phyloP scores from a whole-genome alignment of 2,329 filamentous ascomycete species.

The Atkinsonella texensis region DNA sequence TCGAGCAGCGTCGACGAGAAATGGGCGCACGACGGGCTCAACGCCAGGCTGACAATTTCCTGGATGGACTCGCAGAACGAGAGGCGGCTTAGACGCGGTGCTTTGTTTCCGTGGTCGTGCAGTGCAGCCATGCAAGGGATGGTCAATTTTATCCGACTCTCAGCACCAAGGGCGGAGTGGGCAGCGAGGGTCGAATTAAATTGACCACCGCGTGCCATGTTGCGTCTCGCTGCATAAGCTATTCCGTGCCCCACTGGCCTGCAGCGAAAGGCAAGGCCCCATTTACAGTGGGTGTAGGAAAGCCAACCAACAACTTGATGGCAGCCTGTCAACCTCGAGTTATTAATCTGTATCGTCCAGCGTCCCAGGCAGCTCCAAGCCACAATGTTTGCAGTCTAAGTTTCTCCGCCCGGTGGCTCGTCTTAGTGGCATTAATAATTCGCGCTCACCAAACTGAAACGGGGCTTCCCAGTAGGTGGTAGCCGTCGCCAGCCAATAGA shows the following conservation, averaged over 20 bases:
- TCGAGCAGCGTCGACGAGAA: constrained; percentile 51
- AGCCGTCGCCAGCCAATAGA: background rate
- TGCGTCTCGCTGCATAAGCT: too few relatives aligned
- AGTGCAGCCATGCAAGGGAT: background rate
- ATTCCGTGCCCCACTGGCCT: too few relatives aligned
- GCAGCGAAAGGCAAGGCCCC: too few relatives aligned
- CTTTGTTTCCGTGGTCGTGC: constrained; percentile 4
- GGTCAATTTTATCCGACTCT: too few relatives aligned
- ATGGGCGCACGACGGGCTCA: constrained; percentile 50
- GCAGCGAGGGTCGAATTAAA: too few relatives aligned
- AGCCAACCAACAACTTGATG: background rate
- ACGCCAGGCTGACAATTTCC: constrained; percentile 60
- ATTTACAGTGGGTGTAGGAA: too few relatives aligned
- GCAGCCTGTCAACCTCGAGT: background rate
- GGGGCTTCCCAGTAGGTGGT: background rate
- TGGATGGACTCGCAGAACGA: constrained; percentile 39
- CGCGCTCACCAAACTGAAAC: background rate
- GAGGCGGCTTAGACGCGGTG: constrained; percentile 2
- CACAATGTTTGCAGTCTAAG: background rate
- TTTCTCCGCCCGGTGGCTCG: background rate
- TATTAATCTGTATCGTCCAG: background rate
- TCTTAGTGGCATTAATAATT: background rate
- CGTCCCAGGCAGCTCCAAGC: constrained; percentile 2
- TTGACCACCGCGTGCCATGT: too few relatives aligned
- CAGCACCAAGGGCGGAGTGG: too few relatives aligned